Evolutionary conservation across 106 monocot species (phyloP).

Genomic region (Narthecium ossifragum): DNA sequence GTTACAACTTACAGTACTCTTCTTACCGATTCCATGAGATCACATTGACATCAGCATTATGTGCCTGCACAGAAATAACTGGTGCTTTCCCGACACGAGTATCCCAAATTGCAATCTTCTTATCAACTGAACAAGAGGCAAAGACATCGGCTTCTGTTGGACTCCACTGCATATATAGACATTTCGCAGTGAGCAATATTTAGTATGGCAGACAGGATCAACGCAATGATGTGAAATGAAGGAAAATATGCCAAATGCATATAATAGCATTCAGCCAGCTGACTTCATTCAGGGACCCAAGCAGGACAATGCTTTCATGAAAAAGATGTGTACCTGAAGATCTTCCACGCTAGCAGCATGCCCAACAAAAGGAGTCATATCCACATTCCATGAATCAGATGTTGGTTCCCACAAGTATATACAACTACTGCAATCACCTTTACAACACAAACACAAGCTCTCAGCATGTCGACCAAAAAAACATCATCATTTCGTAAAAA

Average conservation of each 20-base stretch:
- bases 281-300: too few species aligned
- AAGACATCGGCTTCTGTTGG: conserved; percentile 95
- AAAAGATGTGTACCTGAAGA: conserved; percentile 55
- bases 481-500: too few species aligned
- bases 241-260: too few species aligned
- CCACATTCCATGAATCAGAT: conserved; percentile 74
- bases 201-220: too few species aligned
- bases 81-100: conserved; percentile 67
- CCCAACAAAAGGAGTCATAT: conserved; percentile 76
- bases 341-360: conserved; percentile 94
- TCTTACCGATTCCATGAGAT: conserved; percentile 93
- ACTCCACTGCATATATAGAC: conserved; percentile 67
- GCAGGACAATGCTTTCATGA: background rate
- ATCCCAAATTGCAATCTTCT: conserved; percentile 88
- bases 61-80: conserved; percentile 75
- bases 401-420: conserved; percentile 95
- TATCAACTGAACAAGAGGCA: conserved; percentile 94
- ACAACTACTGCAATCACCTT: conserved; percentile 78
- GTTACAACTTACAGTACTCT: background rate
- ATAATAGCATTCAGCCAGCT: too few species aligned
- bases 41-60: conserved; percentile 86
- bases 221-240: too few species aligned
- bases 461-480: too few species aligned
- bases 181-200: too few species aligned
- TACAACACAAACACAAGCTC: conserved; percentile 4